Conservation (phyloP, 2,329 filamentous ascomycete genomes). For the Ascochyta lentis region DNA sequence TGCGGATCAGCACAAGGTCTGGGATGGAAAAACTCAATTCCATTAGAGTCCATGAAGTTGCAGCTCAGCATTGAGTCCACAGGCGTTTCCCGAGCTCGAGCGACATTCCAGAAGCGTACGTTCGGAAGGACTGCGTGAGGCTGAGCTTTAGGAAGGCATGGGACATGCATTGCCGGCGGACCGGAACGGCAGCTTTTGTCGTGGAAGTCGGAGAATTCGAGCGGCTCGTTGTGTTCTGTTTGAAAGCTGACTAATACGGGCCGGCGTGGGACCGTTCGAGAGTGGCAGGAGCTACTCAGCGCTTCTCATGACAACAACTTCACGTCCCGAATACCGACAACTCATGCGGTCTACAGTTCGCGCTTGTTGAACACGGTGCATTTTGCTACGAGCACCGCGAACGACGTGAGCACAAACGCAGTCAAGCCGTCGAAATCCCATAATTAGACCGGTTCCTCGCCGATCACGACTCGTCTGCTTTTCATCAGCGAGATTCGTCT, state of each 20-base stretch:
- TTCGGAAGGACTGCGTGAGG: background rate
- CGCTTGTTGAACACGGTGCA: background rate
- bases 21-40: background rate
- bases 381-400: background rate
- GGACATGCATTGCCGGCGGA: background rate
- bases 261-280: background rate
- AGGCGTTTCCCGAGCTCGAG: background rate
- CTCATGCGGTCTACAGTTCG: background rate
- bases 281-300: background rate
- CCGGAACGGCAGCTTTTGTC: background rate
- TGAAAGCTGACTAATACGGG: slow-evolving; percentile 1
- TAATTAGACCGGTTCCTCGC: background rate
- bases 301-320: background rate
- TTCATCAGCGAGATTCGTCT: slow-evolving; percentile 9
- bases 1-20: background rate
- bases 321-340: too few species aligned
- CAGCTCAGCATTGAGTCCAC: background rate
- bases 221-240: background rate
- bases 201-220: background rate
- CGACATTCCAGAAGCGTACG: background rate
- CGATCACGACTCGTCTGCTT: background rate
- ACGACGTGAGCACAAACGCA: background rate
- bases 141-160: background rate
- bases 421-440: background rate
- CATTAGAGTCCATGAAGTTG: background rate